Percentiles rank a stretch among this genome's conserved stretches.
Conservation (phyloP, 2,329 filamentous ascomycete genomes). For the Mycosphaerella sp. region DNA sequence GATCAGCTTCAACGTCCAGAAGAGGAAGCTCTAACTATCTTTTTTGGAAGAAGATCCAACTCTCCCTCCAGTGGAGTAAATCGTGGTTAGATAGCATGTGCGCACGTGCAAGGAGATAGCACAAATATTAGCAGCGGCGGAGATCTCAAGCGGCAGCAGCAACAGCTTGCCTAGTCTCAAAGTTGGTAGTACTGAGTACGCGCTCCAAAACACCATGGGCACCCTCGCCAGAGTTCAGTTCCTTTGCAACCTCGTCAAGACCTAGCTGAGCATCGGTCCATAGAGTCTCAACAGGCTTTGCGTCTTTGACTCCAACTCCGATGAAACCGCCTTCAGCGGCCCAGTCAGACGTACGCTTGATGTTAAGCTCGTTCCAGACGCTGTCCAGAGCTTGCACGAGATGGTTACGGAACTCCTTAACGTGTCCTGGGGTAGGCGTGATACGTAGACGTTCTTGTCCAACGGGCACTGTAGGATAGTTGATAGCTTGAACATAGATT, state of each 20-base stretch:
- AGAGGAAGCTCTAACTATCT: not conserved
- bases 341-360: conserved; percentile 93
- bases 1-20: not conserved
- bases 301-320: conserved; percentile 72
- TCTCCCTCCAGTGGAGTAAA: not conserved
- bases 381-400: conserved; percentile 76
- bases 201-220: conserved; percentile 44
- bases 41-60: not conserved
- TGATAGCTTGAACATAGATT: conserved; percentile 98
- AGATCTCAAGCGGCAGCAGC: conserved; percentile 35
- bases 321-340: conserved; percentile 86
- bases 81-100: conserved; percentile 1
- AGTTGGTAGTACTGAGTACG: conserved; percentile 43
- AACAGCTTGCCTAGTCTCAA: conserved; percentile 39
- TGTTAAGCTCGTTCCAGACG: conserved; percentile 81
- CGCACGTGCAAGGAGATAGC: not conserved
- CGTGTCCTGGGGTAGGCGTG: conserved; percentile 91
- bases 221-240: conserved; percentile 48
- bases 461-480: conserved; percentile 95
- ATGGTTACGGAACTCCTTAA: conserved; percentile 75
- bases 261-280: conserved; percentile 90
- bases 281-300: conserved; percentile 60
- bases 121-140: not conserved
- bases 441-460: conserved; percentile 96
- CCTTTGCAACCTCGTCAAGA: conserved; percentile 59